Conservation (phyloP, 306 rosid genomes). For the Luffa aegyptiaca region DNA sequence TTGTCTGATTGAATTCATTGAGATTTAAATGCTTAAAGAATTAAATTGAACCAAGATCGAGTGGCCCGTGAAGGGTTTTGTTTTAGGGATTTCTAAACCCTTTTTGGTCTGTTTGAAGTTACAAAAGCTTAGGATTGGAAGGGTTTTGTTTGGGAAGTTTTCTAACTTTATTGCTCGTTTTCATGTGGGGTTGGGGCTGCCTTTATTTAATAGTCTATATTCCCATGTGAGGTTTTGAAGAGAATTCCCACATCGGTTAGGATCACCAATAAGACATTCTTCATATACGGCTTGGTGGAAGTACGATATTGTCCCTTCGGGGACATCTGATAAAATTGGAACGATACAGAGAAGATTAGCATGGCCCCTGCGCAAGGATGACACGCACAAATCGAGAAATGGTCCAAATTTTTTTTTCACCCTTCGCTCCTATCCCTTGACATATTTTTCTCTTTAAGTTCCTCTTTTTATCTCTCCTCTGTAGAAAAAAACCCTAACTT, state of each 20-base stretch:
- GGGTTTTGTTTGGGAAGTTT: not conserved
- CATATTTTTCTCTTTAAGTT: too few relatives aligned
- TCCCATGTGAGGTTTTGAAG: not conserved
- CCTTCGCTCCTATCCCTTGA: too few relatives aligned
- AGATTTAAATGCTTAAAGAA: not conserved
- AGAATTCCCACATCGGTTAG: not conserved
- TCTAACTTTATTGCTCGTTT: not conserved
- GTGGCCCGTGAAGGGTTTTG: not conserved
- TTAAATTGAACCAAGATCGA: too few relatives aligned
- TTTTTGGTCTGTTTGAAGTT: not conserved
- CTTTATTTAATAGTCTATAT: not conserved
- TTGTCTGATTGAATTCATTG: not conserved
- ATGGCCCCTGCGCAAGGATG: constrained; percentile 9
- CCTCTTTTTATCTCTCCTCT: not conserved
- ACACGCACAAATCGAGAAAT: not conserved
- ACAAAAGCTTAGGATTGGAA: not conserved
- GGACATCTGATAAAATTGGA: constrained; percentile 5
- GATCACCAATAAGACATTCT: not conserved
- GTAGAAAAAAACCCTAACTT: not conserved
- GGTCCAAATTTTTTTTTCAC: not conserved
- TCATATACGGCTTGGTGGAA: not conserved
- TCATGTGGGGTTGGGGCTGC: not conserved
- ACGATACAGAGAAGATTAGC: constrained; percentile 8
- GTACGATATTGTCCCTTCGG: not conserved
- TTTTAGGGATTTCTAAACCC: not conserved